phyloP scores from a whole-genome alignment of 169 alveolate genomes.

The Plasmodium gonderi region DNA sequence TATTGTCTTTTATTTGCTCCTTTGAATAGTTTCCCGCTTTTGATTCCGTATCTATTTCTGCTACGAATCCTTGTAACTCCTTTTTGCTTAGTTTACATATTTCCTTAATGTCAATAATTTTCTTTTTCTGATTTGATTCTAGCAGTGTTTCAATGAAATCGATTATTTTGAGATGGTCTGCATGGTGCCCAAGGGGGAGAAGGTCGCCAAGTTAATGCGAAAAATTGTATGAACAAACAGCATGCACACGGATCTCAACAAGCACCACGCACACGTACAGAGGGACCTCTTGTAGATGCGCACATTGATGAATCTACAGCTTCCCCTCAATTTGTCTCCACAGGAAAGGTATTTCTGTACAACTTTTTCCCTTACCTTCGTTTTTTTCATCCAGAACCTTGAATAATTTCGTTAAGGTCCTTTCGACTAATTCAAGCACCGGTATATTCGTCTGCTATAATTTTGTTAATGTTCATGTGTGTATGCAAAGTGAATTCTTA shows the following conservation, averaged over 20 bases:
- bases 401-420: conserved; percentile 64
- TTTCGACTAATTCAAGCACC: conserved; percentile 63
- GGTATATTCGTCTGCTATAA: conserved; percentile 51
- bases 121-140: conserved; percentile 64
- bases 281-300: neutral
- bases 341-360: too few relatives aligned
- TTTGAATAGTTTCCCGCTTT: neutral
- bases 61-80: conserved; percentile 75
- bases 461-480: neutral
- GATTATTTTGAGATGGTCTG: conserved; percentile 56
- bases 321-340: neutral
- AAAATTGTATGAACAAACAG: neutral
- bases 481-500: too few relatives aligned
- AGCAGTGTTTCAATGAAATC: conserved; percentile 68
- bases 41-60: conserved; percentile 57
- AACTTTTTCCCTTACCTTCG: conserved; percentile 47
- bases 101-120: conserved; percentile 71
- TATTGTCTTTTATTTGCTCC: conserved; percentile 25
- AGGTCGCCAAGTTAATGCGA: neutral
- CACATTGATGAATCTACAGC: neutral
- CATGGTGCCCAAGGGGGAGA: neutral
- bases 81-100: conserved; percentile 66
- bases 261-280: neutral
- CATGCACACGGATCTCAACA: neutral
- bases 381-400: conserved; percentile 73